Conservation (phyloP, 768 basidiomycete species). For the Phanerodontia chrysosporium region DNA sequence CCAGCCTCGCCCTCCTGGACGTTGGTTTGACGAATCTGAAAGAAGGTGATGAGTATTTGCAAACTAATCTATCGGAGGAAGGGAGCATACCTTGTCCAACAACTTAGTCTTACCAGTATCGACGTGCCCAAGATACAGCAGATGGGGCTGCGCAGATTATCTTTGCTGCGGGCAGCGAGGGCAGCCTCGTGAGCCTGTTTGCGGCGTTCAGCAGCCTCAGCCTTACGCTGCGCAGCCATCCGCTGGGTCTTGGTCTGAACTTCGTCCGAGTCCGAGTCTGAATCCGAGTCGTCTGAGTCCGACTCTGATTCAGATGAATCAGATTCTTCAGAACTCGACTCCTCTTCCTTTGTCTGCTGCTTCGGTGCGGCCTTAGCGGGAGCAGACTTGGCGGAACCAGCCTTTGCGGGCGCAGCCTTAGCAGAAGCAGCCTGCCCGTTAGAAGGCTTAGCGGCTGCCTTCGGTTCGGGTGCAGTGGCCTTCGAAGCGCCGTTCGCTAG, state of each 20-base stretch:
- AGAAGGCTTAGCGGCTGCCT: not conserved
- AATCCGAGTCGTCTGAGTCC: slow-evolving; percentile 30
- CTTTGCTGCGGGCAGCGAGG: slow-evolving; percentile 79
- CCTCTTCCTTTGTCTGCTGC: slow-evolving; percentile 17
- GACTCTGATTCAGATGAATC: slow-evolving; percentile 37
- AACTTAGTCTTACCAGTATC: slow-evolving; percentile 99
- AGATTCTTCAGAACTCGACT: slow-evolving; percentile 19
- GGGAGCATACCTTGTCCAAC: slow-evolving; percentile 75
- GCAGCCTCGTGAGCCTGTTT: slow-evolving; percentile 82
- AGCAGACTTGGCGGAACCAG: no score
- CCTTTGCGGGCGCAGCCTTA: slow-evolving; percentile 26
- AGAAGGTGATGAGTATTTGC: not conserved
- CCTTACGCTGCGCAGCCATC: slow-evolving; percentile 67
- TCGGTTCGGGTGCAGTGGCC: not conserved
- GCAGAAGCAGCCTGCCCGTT: slow-evolving; percentile 21
- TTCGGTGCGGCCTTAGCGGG: slow-evolving; percentile 7
- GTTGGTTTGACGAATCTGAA: slow-evolving; percentile 96
- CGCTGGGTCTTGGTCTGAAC: slow-evolving; percentile 67
- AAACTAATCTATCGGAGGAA: not conserved
- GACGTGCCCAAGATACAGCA: slow-evolving; percentile 99
- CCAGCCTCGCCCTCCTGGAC: slow-evolving; percentile 99
- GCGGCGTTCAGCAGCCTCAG: slow-evolving; percentile 77
- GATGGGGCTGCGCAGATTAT: slow-evolving; percentile 91
- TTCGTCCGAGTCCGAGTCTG: slow-evolving; percentile 46
- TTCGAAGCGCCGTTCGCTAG: slow-evolving; percentile 16